Conservation (phyloP, 139 green algal species). For the Chlorella sp. region DNA sequence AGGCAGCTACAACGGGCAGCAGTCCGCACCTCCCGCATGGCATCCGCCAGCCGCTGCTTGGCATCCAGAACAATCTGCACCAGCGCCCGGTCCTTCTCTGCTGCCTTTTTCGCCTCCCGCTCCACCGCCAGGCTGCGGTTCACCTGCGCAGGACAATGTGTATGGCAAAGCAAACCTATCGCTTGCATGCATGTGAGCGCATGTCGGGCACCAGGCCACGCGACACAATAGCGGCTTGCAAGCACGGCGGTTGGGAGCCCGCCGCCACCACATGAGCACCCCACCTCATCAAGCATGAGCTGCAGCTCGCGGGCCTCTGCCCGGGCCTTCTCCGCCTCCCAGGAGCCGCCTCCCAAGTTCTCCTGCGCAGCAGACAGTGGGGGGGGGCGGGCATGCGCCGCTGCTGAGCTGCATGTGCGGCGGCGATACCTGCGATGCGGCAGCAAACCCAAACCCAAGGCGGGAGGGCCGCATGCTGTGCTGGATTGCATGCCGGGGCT, state of each 20-base stretch:
- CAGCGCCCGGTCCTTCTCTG: slow-evolving; percentile 4
- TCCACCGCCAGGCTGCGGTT: neutral
- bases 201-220: too few relatives aligned
- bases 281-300: neutral
- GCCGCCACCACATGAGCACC: neutral
- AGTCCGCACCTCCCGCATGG: neutral
- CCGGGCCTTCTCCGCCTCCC: neutral
- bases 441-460: too few relatives aligned
- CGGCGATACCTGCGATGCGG: too few relatives aligned
- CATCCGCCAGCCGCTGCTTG: slow-evolving; percentile 1
- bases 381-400: too few relatives aligned
- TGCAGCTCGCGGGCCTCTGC: slow-evolving; percentile 7
- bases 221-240: too few relatives aligned
- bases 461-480: too few relatives aligned
- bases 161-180: neutral
- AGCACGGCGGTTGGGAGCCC: neutral
- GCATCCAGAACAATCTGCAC: slow-evolving; percentile 15
- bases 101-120: slow-evolving; percentile 9
- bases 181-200: too few relatives aligned
- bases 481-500: too few relatives aligned
- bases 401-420: too few relatives aligned
- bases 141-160: neutral
- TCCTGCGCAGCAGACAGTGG: too few relatives aligned
- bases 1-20: neutral
- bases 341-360: neutral